Conservation (phyloP, 805 yeast genomes). For the Candida ulmi region DNA sequence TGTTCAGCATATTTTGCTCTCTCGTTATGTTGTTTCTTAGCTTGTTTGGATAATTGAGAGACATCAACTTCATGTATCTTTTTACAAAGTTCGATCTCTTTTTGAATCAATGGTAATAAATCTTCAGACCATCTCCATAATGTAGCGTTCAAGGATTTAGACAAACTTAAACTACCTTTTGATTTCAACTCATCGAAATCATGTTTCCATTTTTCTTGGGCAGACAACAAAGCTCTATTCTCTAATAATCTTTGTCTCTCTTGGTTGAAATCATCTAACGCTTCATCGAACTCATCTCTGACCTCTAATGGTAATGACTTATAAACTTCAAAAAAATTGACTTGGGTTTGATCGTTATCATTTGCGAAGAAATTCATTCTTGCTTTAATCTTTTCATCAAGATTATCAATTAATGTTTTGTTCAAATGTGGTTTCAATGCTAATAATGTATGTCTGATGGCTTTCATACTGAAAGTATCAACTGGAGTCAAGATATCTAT, state of each 20-base stretch:
- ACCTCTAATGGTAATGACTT: slow-evolving; percentile 44
- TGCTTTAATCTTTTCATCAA: slow-evolving; percentile 29
- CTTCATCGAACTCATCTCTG: slow-evolving; percentile 52
- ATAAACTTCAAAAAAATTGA: slow-evolving; percentile 67
- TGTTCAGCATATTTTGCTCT: slow-evolving; percentile 72
- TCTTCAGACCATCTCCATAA: slow-evolving; percentile 82
- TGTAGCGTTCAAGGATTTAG: slow-evolving; percentile 61
- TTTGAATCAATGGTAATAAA: slow-evolving; percentile 62
- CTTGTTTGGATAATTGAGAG: slow-evolving; percentile 10
- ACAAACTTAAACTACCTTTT: slow-evolving; percentile 49
- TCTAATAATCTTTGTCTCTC: slow-evolving; percentile 76
- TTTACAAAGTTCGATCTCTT: slow-evolving; percentile 56
- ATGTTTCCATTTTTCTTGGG: slow-evolving; percentile 83
- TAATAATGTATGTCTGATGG: slow-evolving; percentile 67
- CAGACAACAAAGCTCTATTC: slow-evolving; percentile 74
- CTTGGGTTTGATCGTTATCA: slow-evolving; percentile 17
- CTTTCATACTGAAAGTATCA: slow-evolving; percentile 70
- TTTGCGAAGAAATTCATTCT: slow-evolving; percentile 28
- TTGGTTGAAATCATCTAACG: slow-evolving; percentile 64
- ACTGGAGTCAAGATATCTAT: slow-evolving; percentile 56
- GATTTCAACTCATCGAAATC: slow-evolving; percentile 63
- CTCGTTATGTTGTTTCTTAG: slow-evolving; percentile 27
- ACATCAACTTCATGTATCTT: slow-evolving; percentile 28
- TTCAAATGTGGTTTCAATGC: slow-evolving; percentile 35
- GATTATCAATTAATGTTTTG: slow-evolving; percentile 26